A percentile compares a stretch with the other conserved stretches of the same genome.
These are phyloP conservation scores for Aegilops umbellulata DNA, from an alignment of 176 grass and related monocot species.

Conservation along the genomic window DNA sequence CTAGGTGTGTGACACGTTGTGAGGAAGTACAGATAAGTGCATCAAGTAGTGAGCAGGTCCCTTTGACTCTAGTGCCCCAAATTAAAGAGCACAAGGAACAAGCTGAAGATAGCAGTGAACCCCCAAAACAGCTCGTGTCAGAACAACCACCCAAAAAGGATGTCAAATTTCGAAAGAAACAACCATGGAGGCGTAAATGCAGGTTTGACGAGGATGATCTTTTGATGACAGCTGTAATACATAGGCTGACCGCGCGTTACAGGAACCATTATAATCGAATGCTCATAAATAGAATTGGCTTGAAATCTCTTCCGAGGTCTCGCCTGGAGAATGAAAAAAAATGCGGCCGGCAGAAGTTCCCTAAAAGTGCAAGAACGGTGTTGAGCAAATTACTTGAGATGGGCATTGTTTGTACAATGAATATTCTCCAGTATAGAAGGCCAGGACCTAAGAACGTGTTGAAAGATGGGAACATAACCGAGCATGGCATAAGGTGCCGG, in stretches of 20 bases:
- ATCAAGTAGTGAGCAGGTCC: neutral
- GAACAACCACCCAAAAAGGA: slow-evolving; percentile 8
- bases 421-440: slow-evolving; percentile 60
- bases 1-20: neutral
- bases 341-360: slow-evolving; percentile 19
- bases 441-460: slow-evolving; percentile 50
- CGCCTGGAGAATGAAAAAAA: slow-evolving; percentile 38
- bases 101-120: slow-evolving; percentile 14
- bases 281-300: slow-evolving; percentile 31
- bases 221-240: slow-evolving; percentile 63
- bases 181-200: slow-evolving; percentile 22
- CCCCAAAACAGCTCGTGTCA: neutral
- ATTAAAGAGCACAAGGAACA: slow-evolving; percentile 9
- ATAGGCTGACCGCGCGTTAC: slow-evolving; percentile 43
- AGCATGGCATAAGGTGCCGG: slow-evolving; percentile 59
- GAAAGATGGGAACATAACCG: slow-evolving; percentile 71
- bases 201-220: slow-evolving; percentile 62
- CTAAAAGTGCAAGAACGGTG: slow-evolving; percentile 63
- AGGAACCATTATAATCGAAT: slow-evolving; percentile 37
- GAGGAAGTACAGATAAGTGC: neutral
- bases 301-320: slow-evolving; percentile 39
- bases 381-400: slow-evolving; percentile 66
- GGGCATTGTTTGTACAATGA: slow-evolving; percentile 44
- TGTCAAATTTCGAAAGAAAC: slow-evolving; percentile 26
- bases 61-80: neutral